Conservation (phyloP, 116 monocot genomes). For the Dioscorea cayenensis region DNA sequence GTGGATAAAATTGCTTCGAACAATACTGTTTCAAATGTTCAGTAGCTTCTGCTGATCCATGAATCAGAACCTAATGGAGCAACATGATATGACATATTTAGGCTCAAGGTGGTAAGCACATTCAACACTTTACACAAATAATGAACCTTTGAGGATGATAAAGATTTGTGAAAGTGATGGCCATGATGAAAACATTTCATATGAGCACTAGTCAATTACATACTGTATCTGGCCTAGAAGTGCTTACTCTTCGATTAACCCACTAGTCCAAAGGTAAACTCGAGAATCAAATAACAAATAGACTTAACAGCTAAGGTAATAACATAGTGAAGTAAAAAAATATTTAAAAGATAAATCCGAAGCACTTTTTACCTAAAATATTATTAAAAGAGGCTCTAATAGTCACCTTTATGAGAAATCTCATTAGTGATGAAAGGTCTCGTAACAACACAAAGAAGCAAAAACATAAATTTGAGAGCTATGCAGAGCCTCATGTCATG, state of each 20-base stretch:
- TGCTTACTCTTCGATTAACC: no score
- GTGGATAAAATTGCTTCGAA: constrained; percentile 64
- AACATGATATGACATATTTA: constrained; percentile 1
- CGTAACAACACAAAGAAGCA: not conserved
- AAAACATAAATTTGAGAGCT: not conserved
- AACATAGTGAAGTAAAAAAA: not conserved
- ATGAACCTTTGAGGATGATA: no score
- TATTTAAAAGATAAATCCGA: no score
- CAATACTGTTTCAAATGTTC: constrained; percentile 95
- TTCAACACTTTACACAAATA: no score
- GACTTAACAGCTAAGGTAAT: not conserved
- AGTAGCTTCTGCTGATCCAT: constrained; percentile 97
- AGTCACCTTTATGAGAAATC: no score
- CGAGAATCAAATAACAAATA: not conserved
- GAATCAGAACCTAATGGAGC: constrained; percentile 66
- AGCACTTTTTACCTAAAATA: not conserved
- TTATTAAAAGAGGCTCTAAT: not conserved
- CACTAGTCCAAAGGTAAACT: no score
- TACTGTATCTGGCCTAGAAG: no score
- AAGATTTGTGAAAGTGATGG: no score
- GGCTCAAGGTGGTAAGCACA: not conserved
- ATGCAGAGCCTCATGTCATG: no score
- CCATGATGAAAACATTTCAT: no score
- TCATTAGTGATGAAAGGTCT: no score
- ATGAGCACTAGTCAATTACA: no score